Evolutionary conservation across 2,329 filamentous ascomycete genomes (phyloP).

Genomic region (Scorias spongiosa): DNA sequence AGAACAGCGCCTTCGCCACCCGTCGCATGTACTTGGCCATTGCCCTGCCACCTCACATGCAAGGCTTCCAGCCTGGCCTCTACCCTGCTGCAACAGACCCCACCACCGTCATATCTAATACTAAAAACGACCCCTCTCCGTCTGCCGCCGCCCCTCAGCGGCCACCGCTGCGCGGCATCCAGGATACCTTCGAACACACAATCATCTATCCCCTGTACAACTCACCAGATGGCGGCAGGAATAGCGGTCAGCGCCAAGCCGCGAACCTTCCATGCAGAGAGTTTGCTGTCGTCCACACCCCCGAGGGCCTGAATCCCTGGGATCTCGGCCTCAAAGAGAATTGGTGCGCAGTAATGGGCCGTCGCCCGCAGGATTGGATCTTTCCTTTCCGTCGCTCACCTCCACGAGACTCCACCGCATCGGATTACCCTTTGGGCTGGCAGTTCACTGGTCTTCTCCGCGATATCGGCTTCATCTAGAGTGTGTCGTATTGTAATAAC

Average conservation of each 20-base stretch:
- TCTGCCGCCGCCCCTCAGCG: conserved; percentile 11
- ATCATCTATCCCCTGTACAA: conserved; percentile 43
- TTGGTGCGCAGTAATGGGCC: not conserved
- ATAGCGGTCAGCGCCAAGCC: conserved; percentile 16
- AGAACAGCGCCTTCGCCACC: conserved; percentile 48
- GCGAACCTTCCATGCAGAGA: conserved; percentile 30
- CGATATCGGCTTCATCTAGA: not conserved
- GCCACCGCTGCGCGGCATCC: conserved; percentile 1
- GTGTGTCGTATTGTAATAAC: not conserved
- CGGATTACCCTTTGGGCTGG: not conserved
- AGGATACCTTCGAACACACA: conserved; percentile 19
- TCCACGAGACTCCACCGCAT: not conserved
- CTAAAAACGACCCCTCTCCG: not conserved
- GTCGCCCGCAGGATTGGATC: not conserved
- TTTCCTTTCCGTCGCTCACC: not conserved
- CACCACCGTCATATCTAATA: conserved; percentile 2
- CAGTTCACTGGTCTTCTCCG: not conserved
- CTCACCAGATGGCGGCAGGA: conserved; percentile 5
- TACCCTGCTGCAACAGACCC: conserved; percentile 1
- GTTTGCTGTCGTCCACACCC: conserved; percentile 65
- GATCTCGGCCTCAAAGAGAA: conserved; percentile 41
- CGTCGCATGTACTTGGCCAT: conserved; percentile 62
- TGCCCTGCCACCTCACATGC: conserved; percentile 39
- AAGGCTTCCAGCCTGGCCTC: conserved; percentile 1
- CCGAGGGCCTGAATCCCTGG: conserved; percentile 71